Evolutionary conservation across 352 stramenopile species (phyloP).

Genomic region (Globisporangium echinulatum): DNA sequence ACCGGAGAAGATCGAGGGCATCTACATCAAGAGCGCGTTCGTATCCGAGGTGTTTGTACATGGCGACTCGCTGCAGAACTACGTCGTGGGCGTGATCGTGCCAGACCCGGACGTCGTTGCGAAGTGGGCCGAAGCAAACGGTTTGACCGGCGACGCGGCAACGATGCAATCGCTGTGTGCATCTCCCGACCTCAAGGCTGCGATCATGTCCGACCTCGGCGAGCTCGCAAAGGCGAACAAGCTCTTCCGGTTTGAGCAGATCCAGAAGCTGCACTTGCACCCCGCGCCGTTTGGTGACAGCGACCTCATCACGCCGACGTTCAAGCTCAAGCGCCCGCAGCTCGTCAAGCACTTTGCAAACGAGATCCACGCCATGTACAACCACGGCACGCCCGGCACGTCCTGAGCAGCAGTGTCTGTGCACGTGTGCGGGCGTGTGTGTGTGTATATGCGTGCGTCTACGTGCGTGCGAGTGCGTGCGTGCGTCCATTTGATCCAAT

Average conservation of each 20-base stretch:
- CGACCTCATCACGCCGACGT: slow-evolving; percentile 92
- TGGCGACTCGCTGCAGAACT: slow-evolving; percentile 92
- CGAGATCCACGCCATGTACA: slow-evolving; percentile 84
- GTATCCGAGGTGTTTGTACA: slow-evolving; percentile 93
- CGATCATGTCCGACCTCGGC: slow-evolving; percentile 77
- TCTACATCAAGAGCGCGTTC: slow-evolving; percentile 88
- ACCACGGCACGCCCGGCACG: too few relatives aligned
- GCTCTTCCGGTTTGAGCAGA: slow-evolving; percentile 91
- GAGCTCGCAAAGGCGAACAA: slow-evolving; percentile 48
- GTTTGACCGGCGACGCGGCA: slow-evolving; percentile 23
- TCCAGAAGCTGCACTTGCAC: slow-evolving; percentile 86
- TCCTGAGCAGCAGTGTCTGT: too few relatives aligned
- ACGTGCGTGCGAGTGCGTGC: too few relatives aligned
- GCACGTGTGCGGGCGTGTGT: too few relatives aligned
- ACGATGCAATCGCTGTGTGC: slow-evolving; percentile 7
- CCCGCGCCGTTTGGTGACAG: slow-evolving; percentile 88
- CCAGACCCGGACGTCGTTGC: slow-evolving; percentile 87
- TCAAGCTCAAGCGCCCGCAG: slow-evolving; percentile 94
- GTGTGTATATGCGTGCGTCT: too few relatives aligned
- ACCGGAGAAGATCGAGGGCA: slow-evolving; percentile 95
- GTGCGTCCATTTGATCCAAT: too few relatives aligned
- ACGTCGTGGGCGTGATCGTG: slow-evolving; percentile 91
- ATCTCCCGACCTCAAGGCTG: slow-evolving; percentile 23
- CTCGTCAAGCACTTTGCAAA: slow-evolving; percentile 81
- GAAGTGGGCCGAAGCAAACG: slow-evolving; percentile 61